phyloP scores from a whole-genome alignment of 805 yeast genomes.

The Saccharomycopsis sp. region DNA sequence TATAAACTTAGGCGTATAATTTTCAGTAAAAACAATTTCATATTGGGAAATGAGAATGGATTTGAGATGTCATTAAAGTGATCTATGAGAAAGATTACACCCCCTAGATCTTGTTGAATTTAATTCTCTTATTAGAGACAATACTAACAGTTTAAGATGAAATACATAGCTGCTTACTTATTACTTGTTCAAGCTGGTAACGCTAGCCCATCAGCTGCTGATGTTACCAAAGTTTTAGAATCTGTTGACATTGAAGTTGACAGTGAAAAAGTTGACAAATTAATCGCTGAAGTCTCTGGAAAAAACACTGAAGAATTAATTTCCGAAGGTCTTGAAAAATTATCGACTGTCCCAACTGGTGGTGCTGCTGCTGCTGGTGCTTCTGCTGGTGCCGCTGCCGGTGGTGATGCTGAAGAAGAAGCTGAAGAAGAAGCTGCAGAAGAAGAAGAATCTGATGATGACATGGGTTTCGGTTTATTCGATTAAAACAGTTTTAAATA shows the following conservation, averaged over 20 bases:
- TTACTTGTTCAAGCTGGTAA: slow-evolving; percentile 85
- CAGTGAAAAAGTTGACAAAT: slow-evolving; percentile 62
- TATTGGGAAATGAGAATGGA: too few species aligned
- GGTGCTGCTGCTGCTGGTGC: slow-evolving; percentile 65
- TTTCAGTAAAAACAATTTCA: too few species aligned
- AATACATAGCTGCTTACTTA: slow-evolving; percentile 91
- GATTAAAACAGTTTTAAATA: slow-evolving; percentile 34
- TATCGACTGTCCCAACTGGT: slow-evolving; percentile 77
- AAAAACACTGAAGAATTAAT: slow-evolving; percentile 66
- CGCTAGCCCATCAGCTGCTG: slow-evolving; percentile 72
- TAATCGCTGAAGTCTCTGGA: slow-evolving; percentile 73
- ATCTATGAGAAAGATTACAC: too few species aligned
- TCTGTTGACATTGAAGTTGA: slow-evolving; percentile 79
- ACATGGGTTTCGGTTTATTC: slow-evolving; percentile 78
- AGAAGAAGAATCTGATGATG: slow-evolving; percentile 48
- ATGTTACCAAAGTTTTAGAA: slow-evolving; percentile 63
- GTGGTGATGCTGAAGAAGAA: slow-evolving; percentile 47
- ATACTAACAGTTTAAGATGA: slow-evolving; percentile 48
- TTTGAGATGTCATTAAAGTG: too few species aligned
- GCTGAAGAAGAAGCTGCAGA: slow-evolving; percentile 51
- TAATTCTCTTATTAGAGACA: too few species aligned
- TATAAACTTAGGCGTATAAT: too few species aligned
- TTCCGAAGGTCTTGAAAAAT: slow-evolving; percentile 75
- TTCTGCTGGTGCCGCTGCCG: slow-evolving; percentile 49
- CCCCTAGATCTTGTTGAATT: too few species aligned